Conservation (phyloP, 495 filamentous ascomycete species). For the Geoglossum glabrum region DNA sequence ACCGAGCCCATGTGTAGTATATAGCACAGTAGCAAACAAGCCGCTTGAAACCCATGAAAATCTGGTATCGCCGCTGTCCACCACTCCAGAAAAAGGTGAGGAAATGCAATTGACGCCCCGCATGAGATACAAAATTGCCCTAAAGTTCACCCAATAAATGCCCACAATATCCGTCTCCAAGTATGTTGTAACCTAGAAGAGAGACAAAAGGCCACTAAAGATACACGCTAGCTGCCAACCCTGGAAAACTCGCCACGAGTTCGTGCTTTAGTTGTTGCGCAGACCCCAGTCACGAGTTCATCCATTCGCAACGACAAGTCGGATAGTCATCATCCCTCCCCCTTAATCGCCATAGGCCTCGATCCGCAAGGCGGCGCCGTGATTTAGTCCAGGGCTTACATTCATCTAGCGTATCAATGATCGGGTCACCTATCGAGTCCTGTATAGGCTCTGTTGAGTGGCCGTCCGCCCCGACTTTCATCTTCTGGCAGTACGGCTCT, state of each 20-base stretch:
- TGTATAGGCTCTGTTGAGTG: neutral
- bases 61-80: neutral
- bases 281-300: neutral
- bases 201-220: neutral
- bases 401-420: neutral
- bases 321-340: neutral
- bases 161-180: neutral
- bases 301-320: neutral
- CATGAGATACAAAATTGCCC: neutral
- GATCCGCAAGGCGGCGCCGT: neutral
- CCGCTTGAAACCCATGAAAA: neutral
- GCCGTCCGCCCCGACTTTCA: constrained; percentile 35
- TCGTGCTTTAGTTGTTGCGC: neutral
- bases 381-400: neutral
- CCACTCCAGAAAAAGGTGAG: neutral
- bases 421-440: neutral
- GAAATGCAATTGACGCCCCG: neutral
- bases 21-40: neutral
- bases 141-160: neutral
- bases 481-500: constrained; percentile 49
- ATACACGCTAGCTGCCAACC: neutral
- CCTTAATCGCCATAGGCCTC: neutral
- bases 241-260: neutral
- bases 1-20: too few species aligned
- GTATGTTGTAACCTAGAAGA: too few species aligned